phyloP scores from a whole-genome alignment of 1,284 basidiomycete genomes.

The Mycena citricolor region DNA sequence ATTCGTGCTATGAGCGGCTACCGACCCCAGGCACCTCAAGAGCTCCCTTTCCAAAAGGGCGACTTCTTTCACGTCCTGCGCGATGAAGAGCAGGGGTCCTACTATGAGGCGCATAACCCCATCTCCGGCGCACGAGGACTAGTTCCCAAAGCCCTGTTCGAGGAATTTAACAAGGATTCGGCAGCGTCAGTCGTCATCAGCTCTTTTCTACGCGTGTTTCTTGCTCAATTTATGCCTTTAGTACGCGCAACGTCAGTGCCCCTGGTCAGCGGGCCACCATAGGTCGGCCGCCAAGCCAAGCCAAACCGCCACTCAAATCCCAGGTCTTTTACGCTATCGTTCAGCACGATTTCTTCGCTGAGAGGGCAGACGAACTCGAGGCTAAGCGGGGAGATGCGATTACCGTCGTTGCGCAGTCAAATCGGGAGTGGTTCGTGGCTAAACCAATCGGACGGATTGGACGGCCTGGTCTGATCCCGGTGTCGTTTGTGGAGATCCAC shows the following conservation, averaged over 20 bases:
- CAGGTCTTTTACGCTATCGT: slow-evolving; percentile 90
- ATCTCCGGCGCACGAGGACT: slow-evolving; percentile 88
- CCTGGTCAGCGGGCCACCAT: slow-evolving; percentile 23
- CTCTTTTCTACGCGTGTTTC: slow-evolving; percentile 2
- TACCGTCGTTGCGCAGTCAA: slow-evolving; percentile 88
- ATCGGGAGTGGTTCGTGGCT: slow-evolving; percentile 87
- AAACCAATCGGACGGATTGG: slow-evolving; percentile 95
- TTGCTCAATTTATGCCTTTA: slow-evolving; percentile 25
- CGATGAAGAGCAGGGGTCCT: slow-evolving; percentile 61
- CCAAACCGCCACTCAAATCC: slow-evolving; percentile 37
- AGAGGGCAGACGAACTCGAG: slow-evolving; percentile 94
- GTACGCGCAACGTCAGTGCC: slow-evolving; percentile 27
- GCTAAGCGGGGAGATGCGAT: slow-evolving; percentile 93
- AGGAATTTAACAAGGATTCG: slow-evolving; percentile 80
- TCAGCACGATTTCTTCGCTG: slow-evolving; percentile 92
- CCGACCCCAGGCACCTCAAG: slow-evolving; percentile 75
- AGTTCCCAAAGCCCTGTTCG: slow-evolving; percentile 85
- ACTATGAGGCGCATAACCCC: slow-evolving; percentile 91
- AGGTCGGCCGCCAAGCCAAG: slow-evolving; percentile 31
- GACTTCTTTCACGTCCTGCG: slow-evolving; percentile 97
- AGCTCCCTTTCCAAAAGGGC: slow-evolving; percentile 90
- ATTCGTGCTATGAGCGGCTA: slow-evolving; percentile 83
- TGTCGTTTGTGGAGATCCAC: slow-evolving; percentile 93
- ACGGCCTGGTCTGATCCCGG: slow-evolving; percentile 94
- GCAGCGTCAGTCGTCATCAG: slow-evolving; percentile 53